These are phyloP conservation scores for Saturnispora hagleri DNA, from an alignment of 805 yeast genomes.

Conservation along the genomic window DNA sequence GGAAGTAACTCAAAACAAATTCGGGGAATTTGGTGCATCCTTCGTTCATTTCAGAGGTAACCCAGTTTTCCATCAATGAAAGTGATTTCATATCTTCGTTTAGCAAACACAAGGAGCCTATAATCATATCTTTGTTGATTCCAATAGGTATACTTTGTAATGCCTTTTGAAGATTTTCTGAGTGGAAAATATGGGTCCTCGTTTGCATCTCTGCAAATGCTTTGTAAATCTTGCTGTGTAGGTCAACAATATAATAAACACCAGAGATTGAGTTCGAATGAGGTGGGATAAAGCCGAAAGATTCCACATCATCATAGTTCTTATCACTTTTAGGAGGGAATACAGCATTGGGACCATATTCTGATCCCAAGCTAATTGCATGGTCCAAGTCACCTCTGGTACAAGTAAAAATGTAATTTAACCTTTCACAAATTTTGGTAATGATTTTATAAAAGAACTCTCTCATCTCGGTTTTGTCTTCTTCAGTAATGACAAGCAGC, in stretches of 20 bases:
- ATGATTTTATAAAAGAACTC: conserved; percentile 21
- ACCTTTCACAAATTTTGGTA: conserved; percentile 21
- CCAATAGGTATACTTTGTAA: conserved; percentile 8
- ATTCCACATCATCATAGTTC: conserved; percentile 9
- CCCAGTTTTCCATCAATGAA: conserved; percentile 32
- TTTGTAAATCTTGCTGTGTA: conserved; percentile 33
- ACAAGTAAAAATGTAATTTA: conserved; percentile 22
- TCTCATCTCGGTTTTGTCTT: conserved; percentile 34
- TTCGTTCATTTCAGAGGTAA: conserved; percentile 19
- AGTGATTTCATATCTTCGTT: conserved; percentile 20
- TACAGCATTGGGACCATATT: conserved; percentile 4
- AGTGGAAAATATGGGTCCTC: conserved; percentile 29
- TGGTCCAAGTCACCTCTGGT: conserved; percentile 33
- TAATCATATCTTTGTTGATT: conserved; percentile 21
- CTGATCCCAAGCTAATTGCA: conserved; percentile 10
- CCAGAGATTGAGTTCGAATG: conserved; percentile 55
- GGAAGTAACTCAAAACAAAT: conserved; percentile 31
- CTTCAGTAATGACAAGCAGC: conserved; percentile 33
- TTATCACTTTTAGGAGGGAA: conserved; percentile 8
- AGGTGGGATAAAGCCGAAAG: conserved; percentile 55
- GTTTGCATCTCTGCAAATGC: conserved; percentile 30
- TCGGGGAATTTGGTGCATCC: conserved; percentile 32
- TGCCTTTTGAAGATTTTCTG: conserved; percentile 27
- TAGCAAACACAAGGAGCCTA: conserved; percentile 21
- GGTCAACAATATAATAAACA: conserved; percentile 39